Conservation (phyloP, 805 yeast species). For the Metschnikowia vanudenii region DNA sequence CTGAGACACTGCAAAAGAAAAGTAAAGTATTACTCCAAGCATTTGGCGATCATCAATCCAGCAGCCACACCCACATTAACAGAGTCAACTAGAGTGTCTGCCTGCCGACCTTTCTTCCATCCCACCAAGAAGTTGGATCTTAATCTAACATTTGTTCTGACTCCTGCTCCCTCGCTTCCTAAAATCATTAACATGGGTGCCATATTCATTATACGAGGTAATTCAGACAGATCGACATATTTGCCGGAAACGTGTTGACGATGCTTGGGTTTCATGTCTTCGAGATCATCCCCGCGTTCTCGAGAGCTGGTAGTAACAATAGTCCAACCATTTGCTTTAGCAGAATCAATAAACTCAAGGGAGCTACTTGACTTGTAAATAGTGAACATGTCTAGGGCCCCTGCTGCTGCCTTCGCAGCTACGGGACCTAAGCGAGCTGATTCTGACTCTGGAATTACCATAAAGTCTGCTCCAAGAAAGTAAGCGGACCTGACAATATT, state of each 20-base stretch:
- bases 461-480: slow-evolving; percentile 78
- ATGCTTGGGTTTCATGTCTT: slow-evolving; percentile 25
- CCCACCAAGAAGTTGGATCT: slow-evolving; percentile 54
- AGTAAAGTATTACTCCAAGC: slow-evolving; percentile 6
- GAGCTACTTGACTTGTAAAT: slow-evolving; percentile 61
- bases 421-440: slow-evolving; percentile 75
- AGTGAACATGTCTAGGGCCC: slow-evolving; percentile 74
- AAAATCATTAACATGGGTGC: slow-evolving; percentile 69
- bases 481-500: slow-evolving; percentile 78
- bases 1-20: neutral
- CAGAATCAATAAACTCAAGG: slow-evolving; percentile 55
- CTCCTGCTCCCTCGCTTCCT: slow-evolving; percentile 86
- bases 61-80: slow-evolving; percentile 90
- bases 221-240: slow-evolving; percentile 39
- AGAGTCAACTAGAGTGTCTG: slow-evolving; percentile 58
- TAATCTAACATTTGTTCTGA: slow-evolving; percentile 61
- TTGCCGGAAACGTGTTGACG: slow-evolving; percentile 33
- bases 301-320: slow-evolving; percentile 60
- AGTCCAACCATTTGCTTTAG: slow-evolving; percentile 64
- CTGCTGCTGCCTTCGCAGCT: slow-evolving; percentile 78
- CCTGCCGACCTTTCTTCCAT: slow-evolving; percentile 33
- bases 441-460: slow-evolving; percentile 65
- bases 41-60: slow-evolving; percentile 53
- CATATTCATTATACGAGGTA: slow-evolving; percentile 42
- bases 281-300: slow-evolving; percentile 23